Percentiles rank a stretch among this genome's conserved stretches.
These are phyloP conservation scores for Aspergillus hancockii DNA, from an alignment of 495 filamentous ascomycete genomes.

Conservation along the genomic window DNA sequence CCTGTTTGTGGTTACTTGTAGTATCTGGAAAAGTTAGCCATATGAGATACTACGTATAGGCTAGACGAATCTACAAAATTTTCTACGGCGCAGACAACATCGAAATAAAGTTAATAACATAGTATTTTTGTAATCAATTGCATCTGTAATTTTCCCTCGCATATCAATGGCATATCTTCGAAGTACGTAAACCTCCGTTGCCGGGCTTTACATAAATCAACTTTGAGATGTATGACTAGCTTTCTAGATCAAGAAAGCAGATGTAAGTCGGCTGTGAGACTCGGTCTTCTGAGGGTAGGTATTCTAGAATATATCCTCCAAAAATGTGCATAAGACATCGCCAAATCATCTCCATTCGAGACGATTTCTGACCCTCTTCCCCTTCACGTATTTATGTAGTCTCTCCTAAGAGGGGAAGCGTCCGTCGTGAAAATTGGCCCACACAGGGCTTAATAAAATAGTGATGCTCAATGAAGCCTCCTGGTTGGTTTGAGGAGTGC, in stretches of 20 bases:
- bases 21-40: background rate
- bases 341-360: background rate
- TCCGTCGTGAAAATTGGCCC: background rate
- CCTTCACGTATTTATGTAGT: slow-evolving; percentile 17
- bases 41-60: background rate
- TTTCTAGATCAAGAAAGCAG: background rate
- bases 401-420: background rate
- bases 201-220: slow-evolving; percentile 4
- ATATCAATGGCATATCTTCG: slow-evolving; percentile 12
- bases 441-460: background rate
- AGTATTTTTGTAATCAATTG: slow-evolving; percentile 16
- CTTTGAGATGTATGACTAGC: background rate
- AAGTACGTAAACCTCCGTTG: slow-evolving; percentile 3
- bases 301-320: slow-evolving; percentile 7
- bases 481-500: slow-evolving; percentile 66
- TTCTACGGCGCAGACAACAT: background rate
- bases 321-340: background rate
- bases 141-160: slow-evolving; percentile 1
- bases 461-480: slow-evolving; percentile 39
- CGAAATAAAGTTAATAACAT: background rate
- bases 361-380: background rate
- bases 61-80: background rate
- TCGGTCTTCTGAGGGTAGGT: slow-evolving; percentile 6
- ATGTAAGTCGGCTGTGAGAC: background rate
- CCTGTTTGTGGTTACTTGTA: background rate